phyloP scores from a whole-genome alignment of 2,329 filamentous ascomycete genomes.

The Alternaria tenuissima region DNA sequence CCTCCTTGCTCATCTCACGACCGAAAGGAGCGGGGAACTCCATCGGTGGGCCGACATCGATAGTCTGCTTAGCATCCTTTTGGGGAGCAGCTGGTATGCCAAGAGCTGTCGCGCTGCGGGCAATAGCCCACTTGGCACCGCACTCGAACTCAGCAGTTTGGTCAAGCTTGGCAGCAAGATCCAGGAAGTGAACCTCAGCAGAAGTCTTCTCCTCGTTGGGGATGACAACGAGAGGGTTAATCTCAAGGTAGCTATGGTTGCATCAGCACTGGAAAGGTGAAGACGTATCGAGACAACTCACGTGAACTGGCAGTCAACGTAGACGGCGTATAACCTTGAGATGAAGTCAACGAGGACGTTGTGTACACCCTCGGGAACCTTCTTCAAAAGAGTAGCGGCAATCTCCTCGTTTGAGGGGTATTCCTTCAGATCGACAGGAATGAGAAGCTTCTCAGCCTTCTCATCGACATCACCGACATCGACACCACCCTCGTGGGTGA shows the following conservation, averaged over 20 bases:
- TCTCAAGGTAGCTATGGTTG: constrained; percentile 80
- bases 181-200: constrained; percentile 95
- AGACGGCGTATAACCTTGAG: constrained; percentile 96
- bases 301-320: constrained; percentile 99
- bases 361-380: constrained; percentile 94
- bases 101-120: constrained; percentile 86
- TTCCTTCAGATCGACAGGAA: constrained; percentile 92
- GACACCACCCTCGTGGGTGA: constrained; percentile 99
- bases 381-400: constrained; percentile 82
- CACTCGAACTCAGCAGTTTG: constrained; percentile 99
- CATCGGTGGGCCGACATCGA: constrained; percentile 97
- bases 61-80: constrained; percentile 78
- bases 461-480: constrained; percentile 99
- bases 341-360: constrained; percentile 99
- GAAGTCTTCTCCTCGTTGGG: constrained; percentile 92
- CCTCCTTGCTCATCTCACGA: constrained; percentile 97
- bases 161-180: constrained; percentile 97
- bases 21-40: constrained; percentile 99
- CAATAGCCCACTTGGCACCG: constrained; percentile 98
- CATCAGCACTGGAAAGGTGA: constrained; percentile 22
- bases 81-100: constrained; percentile 74
- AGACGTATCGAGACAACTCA: constrained; percentile 32
- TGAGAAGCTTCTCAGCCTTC: constrained; percentile 98
- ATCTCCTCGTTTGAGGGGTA: constrained; percentile 98
- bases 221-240: constrained; percentile 98